These are phyloP conservation scores for Malbranchea zuffiana DNA, from an alignment of 2,329 filamentous ascomycete species.

Conservation along the genomic window DNA sequence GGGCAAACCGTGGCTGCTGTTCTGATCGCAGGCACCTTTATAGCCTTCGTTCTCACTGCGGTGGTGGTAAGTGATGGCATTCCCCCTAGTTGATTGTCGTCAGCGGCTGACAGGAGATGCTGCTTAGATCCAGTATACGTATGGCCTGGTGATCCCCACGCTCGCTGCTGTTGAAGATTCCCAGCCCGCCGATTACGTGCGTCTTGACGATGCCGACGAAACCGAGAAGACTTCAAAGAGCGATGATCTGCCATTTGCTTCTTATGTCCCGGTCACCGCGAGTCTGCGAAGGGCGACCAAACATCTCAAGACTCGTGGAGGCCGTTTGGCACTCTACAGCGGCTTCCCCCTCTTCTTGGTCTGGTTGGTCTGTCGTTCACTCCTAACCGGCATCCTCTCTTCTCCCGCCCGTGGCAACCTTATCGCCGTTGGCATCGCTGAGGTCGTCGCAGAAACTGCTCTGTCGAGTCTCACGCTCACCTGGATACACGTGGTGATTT, in stretches of 20 bases:
- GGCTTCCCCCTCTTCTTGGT: conserved; percentile 47
- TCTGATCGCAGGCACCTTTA: conserved; percentile 21
- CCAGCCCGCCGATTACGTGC: conserved; percentile 42
- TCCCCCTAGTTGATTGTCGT: neutral
- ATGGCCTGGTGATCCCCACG: conserved; percentile 49
- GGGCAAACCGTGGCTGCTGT: conserved; percentile 19
- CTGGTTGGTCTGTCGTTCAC: conserved; percentile 36
- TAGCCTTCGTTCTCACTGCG: conserved; percentile 18
- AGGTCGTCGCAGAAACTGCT: conserved; percentile 48
- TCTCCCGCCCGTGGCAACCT: conserved; percentile 28
- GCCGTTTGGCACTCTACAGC: conserved; percentile 57
- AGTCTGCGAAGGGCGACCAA: conserved; percentile 47
- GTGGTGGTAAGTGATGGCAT: conserved; percentile 21
- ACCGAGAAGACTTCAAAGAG: too few relatives aligned
- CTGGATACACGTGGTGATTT: conserved; percentile 82
- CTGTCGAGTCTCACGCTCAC: conserved; percentile 59
- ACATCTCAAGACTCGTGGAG: conserved; percentile 53
- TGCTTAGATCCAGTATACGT: conserved; percentile 44
- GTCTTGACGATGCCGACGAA: conserved; percentile 35
- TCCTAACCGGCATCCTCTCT: conserved; percentile 39
- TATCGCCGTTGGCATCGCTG: conserved; percentile 40
- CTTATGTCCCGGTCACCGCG: conserved; percentile 49
- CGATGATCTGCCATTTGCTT: conserved; percentile 24
- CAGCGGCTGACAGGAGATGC: neutral
- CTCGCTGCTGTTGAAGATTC: conserved; percentile 55